A percentile compares a stretch with the other conserved stretches of the same genome.
Evolutionary conservation across 2,329 filamentous ascomycete species (phyloP).

Genomic region (Aspergillus felis): DNA sequence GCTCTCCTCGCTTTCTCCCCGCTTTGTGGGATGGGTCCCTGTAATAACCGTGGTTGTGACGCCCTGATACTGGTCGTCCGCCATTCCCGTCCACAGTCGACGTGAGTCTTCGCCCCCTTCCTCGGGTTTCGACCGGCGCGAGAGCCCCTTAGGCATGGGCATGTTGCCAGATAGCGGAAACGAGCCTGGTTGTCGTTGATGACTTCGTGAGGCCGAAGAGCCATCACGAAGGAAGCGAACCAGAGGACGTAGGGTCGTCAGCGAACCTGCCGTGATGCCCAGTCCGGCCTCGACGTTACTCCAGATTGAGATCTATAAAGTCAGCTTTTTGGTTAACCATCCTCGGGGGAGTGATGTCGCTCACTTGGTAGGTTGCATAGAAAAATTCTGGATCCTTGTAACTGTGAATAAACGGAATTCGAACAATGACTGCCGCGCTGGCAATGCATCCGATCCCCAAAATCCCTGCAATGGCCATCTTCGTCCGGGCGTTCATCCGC

Average conservation of each 20-base stretch:
- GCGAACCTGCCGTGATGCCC: slow-evolving; percentile 34
- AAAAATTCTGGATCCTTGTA: slow-evolving; percentile 19
- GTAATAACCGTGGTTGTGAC: slow-evolving; percentile 22
- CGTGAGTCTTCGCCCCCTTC: slow-evolving; percentile 3
- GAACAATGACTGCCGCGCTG: slow-evolving; percentile 20
- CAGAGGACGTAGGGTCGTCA: slow-evolving; percentile 41
- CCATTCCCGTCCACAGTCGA: slow-evolving; percentile 18
- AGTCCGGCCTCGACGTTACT: slow-evolving; percentile 30
- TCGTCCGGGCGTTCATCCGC: slow-evolving; percentile 50
- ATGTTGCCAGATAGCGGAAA: slow-evolving; percentile 16
- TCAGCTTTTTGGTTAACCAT: slow-evolving; percentile 33
- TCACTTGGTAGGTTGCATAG: slow-evolving; percentile 2
- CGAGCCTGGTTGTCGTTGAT: slow-evolving; percentile 12
- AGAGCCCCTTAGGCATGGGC: slow-evolving; percentile 5
- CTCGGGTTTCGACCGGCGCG: slow-evolving; percentile 2
- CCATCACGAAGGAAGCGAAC: slow-evolving; percentile 30
- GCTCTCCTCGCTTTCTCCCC: slow-evolving; percentile 17
- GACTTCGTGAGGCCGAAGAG: slow-evolving; percentile 16
- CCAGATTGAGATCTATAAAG: slow-evolving; percentile 41
- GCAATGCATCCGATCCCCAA: slow-evolving; percentile 52
- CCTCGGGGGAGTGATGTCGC: slow-evolving; percentile 13
- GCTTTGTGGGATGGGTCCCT: slow-evolving; percentile 3
- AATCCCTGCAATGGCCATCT: slow-evolving; percentile 49
- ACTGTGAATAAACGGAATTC: slow-evolving; percentile 15
- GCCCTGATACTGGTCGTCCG: slow-evolving; percentile 17